Evolutionary conservation across 345 rosid genomes (phyloP), one percentile per base, ranked within the genome.

Genomic region (Citrus mangshanensis): DNA sequence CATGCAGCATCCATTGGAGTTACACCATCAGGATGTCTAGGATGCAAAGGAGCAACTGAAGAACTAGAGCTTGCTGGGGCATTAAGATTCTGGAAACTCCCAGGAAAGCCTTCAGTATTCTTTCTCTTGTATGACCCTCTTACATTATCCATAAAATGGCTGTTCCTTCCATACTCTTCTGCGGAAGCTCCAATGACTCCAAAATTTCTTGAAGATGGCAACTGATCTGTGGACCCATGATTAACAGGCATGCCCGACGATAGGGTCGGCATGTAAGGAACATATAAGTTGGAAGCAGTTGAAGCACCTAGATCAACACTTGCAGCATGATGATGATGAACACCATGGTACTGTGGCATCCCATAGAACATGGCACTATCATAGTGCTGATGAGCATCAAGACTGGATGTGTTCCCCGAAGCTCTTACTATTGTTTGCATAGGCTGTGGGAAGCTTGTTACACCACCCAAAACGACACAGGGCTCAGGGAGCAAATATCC

Each of bases 101-200:
- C 93, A 1, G 85, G 87, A 58, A 84, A 27, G 37, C 82, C 88
- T 81, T 90, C 93, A 28, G 88, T 78, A 60, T 82, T 91, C 84
- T 94, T 94, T 85, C 90, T 89, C 86, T 93, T 93, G 84, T 80
- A 93, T 58, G 88, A 67, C 54, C 87, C 89, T 81, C 91, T 88
- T 35, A 82, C 82, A 64, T 83, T 79, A 75, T 89, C 93, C 89
- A 89, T 81, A 72, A 83, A 86, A 72, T 84, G 87, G 30, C 68
- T 74, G 68, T 81, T 86, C 77, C 87, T 86, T 69, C 89, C 92
- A 80, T 87, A 82, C 38, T 89, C 93, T 74, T 84, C 91, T 8
- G 85, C 81, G 71, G 90, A 73, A 75, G 78, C 88, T 84, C 93
- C 95, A 76, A 70, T 56, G 70, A 82, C 83, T 35, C 84, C 81